Base-by-base conservation (phyloP, 352 stramenopile species). In the Phytopythium litorale region DNA sequence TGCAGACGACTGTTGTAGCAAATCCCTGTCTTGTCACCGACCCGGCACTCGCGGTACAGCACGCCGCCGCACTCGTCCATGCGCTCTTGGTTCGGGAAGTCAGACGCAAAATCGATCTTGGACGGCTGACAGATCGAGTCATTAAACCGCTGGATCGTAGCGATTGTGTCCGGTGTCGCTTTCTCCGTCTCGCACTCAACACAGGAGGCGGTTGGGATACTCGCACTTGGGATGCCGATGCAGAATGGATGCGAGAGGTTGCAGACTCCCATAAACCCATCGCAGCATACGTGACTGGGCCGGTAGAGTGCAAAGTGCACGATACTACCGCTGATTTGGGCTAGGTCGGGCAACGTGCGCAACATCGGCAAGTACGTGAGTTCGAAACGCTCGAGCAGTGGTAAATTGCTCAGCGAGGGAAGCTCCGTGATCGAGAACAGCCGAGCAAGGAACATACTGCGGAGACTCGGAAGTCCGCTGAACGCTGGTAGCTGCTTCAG, bases 1-100 rank as follows among this genome's bases (percentile, higher is more conserved):
- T 81, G 68, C 51, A 82, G 67, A 0, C 62, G 63, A n/a, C 63
- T 71, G 38, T 72, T 73, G 25, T 66, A 78, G 32, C 73, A 79
- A 30, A 81, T 79, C 3, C 68, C 71, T 37, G 51, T 21, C 49
- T 7, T n/a, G 65, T 60, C 12, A 19, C 12, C 61, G 1, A 75
- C 15, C 16, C 63, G 30, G 18, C 70, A 81, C 56, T 76, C 45
- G 9, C 60, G 60, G 19, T 67, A 79, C 25, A 56, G 54, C 0
- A 77, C 49, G 12, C 65, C 65, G 11, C 62, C 70, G 45, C 70
- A 78, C 48, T 73, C 61, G 28, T 77, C 40, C 19, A 67, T 72
- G 1, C 60, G 72, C 11, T 49, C 55, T 19, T 62, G 23, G 2
- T 63, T 71, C 32, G 64, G 62, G 9, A 61, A 40, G 28, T 78